Conservation (phyloP, 140 eudicot genomes). For the Eryngium alpinum region DNA sequence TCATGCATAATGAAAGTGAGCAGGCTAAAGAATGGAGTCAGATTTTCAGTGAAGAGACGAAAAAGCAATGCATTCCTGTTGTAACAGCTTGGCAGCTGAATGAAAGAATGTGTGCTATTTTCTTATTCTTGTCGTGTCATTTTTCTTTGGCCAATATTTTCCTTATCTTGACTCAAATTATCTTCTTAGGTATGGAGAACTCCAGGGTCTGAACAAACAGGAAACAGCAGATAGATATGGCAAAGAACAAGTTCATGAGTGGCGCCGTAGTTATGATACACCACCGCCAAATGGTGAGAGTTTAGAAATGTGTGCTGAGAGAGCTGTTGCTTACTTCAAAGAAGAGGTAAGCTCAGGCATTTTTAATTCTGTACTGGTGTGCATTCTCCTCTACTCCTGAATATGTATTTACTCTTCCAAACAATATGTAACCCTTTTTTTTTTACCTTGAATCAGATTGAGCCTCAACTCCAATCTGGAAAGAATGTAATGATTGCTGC, state of each 20-base stretch:
- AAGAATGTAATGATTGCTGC: conserved; percentile 98
- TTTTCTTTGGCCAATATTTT: background rate
- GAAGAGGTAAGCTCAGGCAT: conserved; percentile 41
- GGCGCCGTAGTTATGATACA: conserved; percentile 98
- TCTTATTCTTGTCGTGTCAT: background rate
- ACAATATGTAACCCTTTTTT: too few species aligned
- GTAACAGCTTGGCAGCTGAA: conserved; percentile 96
- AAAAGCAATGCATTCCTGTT: conserved; percentile 83
- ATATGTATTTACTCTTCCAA: too few species aligned
- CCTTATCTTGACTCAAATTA: background rate
- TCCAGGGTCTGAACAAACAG: conserved; percentile 92
- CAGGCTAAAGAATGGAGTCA: conserved; percentile 92
- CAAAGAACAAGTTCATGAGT: conserved; percentile 85
- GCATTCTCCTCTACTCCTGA: background rate
- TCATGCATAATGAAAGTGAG: conserved; percentile 77
- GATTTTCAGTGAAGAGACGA: conserved; percentile 81
- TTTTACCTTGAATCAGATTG: conserved; percentile 45
- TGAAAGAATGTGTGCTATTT: conserved; percentile 66
- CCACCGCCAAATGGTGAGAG: conserved; percentile 99
- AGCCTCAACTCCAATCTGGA: conserved; percentile 83
- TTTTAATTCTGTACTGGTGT: background rate
- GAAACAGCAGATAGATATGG: conserved; percentile 98
- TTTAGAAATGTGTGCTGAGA: conserved; percentile 97
- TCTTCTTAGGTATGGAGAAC: conserved; percentile 73
- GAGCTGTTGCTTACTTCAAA: conserved; percentile 95